Conservation (phyloP, 768 basidiomycete species). For the Leccinellum luteum region DNA sequence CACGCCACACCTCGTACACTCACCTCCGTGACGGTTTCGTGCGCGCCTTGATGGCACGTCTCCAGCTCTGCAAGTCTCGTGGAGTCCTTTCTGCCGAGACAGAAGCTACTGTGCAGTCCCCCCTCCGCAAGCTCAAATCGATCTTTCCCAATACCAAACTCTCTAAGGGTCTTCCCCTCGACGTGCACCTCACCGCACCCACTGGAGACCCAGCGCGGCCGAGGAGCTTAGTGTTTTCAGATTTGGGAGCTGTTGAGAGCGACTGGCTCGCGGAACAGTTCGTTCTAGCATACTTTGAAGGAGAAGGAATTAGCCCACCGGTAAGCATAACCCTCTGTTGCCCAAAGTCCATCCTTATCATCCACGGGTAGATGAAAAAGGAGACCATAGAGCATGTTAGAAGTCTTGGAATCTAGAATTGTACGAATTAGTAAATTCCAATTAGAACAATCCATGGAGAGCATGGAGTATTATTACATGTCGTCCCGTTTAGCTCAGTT, state of each 20-base stretch:
- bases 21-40: slow-evolving; percentile 85
- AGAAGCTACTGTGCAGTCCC: slow-evolving; percentile 53
- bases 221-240: slow-evolving; percentile 62
- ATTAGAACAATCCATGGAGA: background rate
- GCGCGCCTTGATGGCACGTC: slow-evolving; percentile 63
- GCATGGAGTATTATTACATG: no score
- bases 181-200: slow-evolving; percentile 65
- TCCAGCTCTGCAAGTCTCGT: slow-evolving; percentile 49
- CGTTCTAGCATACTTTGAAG: slow-evolving; percentile 72
- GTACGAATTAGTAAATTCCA: background rate
- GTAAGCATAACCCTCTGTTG: slow-evolving; percentile 39
- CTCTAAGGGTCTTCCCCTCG: slow-evolving; percentile 63
- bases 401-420: slow-evolving; percentile 19
- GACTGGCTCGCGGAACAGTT: slow-evolving; percentile 77
- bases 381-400: slow-evolving; percentile 23
- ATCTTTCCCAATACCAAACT: slow-evolving; percentile 72
- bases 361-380: slow-evolving; percentile 28
- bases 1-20: slow-evolving; percentile 69
- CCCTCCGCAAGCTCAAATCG: slow-evolving; percentile 70
- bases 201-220: slow-evolving; percentile 40
- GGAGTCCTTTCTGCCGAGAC: slow-evolving; percentile 58
- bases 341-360: background rate
- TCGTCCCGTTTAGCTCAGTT: slow-evolving; percentile 39
- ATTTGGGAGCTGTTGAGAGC: slow-evolving; percentile 68
- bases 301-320: slow-evolving; percentile 64